A percentile compares a stretch with the other conserved stretches of the same genome.
Conservation (phyloP, 2,329 filamentous ascomycete genomes). For the Fusarium sp. region DNA sequence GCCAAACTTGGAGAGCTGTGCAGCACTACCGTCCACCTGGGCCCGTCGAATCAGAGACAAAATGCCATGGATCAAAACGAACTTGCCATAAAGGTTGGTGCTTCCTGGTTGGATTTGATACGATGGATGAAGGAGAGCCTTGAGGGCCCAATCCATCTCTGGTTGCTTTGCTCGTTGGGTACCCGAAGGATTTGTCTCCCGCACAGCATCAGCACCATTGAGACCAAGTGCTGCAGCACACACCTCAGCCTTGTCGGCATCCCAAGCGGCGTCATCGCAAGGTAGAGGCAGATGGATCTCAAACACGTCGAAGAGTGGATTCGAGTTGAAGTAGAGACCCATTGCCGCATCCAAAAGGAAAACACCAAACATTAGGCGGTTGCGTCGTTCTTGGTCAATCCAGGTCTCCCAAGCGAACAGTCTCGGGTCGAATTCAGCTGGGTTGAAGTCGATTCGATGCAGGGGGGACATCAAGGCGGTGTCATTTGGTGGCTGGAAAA, state of each 20-base stretch:
- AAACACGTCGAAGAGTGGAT: constrained; percentile 71
- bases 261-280: constrained; percentile 80
- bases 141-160: constrained; percentile 71
- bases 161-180: constrained; percentile 74
- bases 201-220: constrained; percentile 66
- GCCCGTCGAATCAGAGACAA: constrained; percentile 68
- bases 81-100: constrained; percentile 80
- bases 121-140: constrained; percentile 69
- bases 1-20: constrained; percentile 55
- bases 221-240: constrained; percentile 76
- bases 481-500: constrained; percentile 66
- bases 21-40: constrained; percentile 55
- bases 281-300: constrained; percentile 78
- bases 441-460: constrained; percentile 66
- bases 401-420: constrained; percentile 75
- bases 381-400: constrained; percentile 78
- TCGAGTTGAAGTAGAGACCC: constrained; percentile 78
- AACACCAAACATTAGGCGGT: constrained; percentile 73
- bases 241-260: constrained; percentile 68
- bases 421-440: constrained; percentile 59
- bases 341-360: constrained; percentile 74
- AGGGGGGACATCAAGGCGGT: constrained; percentile 67
- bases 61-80: constrained; percentile 77
- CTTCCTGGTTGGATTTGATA: constrained; percentile 72
- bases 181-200: constrained; percentile 69